A percentile compares a stretch with the other conserved stretches of the same genome.
phyloP scores from a whole-genome alignment of 768 basidiomycete genomes.

The Plicaturopsis crispa region DNA sequence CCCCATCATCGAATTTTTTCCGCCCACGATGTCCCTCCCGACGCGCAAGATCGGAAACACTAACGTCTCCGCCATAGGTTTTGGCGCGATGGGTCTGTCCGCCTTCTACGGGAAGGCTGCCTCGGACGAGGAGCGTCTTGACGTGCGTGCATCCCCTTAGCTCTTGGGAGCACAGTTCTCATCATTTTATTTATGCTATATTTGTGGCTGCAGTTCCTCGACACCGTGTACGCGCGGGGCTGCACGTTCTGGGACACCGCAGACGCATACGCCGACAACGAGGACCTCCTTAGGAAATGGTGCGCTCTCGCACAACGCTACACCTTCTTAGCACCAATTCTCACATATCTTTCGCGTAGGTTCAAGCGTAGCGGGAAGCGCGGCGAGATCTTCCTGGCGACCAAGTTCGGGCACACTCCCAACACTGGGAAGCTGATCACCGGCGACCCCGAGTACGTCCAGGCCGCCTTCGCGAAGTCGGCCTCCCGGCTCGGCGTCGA shows the following conservation, averaged over 20 bases:
- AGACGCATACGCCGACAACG: conserved; percentile 29
- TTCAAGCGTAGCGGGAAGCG: conserved; percentile 31
- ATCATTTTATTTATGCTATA: no score
- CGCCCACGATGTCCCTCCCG: no score
- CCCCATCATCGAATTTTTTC: no score
- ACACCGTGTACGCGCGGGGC: conserved; percentile 27
- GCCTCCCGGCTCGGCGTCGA: conserved; percentile 21
- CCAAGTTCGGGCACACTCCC: conserved; percentile 33
- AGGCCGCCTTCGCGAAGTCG: conserved; percentile 19
- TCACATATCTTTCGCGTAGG: conserved; percentile 17
- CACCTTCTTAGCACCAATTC: no score
- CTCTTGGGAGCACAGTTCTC: no score
- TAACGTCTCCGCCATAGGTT: conserved; percentile 19
- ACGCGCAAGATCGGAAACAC: conserved; percentile 12
- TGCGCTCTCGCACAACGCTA: no score
- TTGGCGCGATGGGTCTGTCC: conserved; percentile 23
- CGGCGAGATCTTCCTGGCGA: conserved; percentile 38
- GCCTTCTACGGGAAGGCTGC: conserved; percentile 11
- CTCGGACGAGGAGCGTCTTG: conserved; percentile 14
- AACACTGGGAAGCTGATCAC: conserved; percentile 19
- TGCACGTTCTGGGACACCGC: conserved; percentile 37
- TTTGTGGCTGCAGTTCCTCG: conserved; percentile 23
- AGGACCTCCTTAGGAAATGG: conserved; percentile 38
- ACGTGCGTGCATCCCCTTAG: no score
- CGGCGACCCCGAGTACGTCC: conserved; percentile 25